These are phyloP conservation scores for Ochromonas danica DNA, from an alignment of 108 stramenopile species.

Conservation along the genomic window DNA sequence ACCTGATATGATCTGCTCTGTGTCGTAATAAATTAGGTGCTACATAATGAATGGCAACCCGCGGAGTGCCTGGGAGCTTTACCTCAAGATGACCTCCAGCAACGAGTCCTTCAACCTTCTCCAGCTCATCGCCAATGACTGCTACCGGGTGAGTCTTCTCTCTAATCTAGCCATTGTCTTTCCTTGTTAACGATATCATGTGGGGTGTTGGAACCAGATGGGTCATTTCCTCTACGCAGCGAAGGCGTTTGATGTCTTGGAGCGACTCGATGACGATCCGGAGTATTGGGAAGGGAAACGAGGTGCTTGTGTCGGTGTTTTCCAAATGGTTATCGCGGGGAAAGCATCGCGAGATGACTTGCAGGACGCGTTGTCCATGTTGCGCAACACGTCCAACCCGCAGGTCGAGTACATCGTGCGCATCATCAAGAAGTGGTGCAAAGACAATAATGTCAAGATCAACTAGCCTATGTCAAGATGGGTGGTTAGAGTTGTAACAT, in stretches of 20 bases:
- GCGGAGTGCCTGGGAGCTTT: conserved; percentile 75
- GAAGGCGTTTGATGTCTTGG: conserved; percentile 67
- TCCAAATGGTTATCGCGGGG: conserved; percentile 66
- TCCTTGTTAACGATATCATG: too few species aligned
- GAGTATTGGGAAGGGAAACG: conserved; percentile 78
- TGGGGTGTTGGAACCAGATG: too few species aligned
- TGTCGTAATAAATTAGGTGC: too few species aligned
- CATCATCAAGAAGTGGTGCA: conserved; percentile 65
- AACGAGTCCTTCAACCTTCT: conserved; percentile 66
- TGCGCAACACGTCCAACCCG: conserved; percentile 64
- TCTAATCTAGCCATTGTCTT: too few species aligned
- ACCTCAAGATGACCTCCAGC: conserved; percentile 68
- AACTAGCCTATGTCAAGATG: too few species aligned
- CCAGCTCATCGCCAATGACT: conserved; percentile 79
- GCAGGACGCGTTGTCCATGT: conserved; percentile 64
- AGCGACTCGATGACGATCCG: conserved; percentile 70
- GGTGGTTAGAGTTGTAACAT: too few species aligned
- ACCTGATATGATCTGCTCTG: too few species aligned
- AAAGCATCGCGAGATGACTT: conserved; percentile 62
- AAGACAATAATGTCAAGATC: conserved; percentile 56
- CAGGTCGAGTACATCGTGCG: conserved; percentile 70
- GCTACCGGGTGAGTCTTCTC: conserved; percentile 61
- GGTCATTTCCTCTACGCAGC: conserved; percentile 69
- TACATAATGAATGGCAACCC: conserved; percentile 72
- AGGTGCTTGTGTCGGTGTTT: conserved; percentile 73